phyloP scores from a whole-genome alignment of 2,329 filamentous ascomycete species.

The Neopestalotiopsis sp. region DNA sequence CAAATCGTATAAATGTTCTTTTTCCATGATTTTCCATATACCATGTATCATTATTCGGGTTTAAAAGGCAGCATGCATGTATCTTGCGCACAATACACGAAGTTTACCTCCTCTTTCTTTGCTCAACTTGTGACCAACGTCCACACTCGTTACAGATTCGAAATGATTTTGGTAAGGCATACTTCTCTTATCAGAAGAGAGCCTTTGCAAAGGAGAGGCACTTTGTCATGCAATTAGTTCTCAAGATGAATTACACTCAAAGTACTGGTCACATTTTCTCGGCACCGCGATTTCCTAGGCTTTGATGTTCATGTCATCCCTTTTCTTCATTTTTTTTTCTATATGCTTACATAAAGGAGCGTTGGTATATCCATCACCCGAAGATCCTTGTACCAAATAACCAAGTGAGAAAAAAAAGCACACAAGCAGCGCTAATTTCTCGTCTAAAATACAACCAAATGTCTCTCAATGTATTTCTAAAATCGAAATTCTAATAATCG shows the following conservation, averaged over 20 bases:
- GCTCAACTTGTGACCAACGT: neutral
- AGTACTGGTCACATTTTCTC: neutral
- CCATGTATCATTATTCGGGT: conserved; percentile 3
- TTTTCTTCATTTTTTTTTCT: neutral
- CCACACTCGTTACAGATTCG: neutral
- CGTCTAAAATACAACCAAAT: neutral
- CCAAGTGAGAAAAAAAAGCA: neutral
- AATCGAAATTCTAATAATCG: neutral
- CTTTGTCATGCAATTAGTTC: no score
- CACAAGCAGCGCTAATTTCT: neutral
- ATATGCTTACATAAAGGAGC: neutral
- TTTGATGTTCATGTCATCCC: neutral
- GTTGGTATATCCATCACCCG: neutral
- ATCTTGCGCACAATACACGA: neutral
- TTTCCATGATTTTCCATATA: neutral
- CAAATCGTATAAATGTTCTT: neutral
- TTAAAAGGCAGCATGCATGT: neutral
- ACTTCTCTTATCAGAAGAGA: no score
- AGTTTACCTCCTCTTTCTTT: neutral
- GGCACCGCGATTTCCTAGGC: no score
- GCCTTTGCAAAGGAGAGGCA: no score
- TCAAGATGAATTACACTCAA: no score
- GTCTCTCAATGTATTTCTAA: neutral
- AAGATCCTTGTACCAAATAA: neutral
- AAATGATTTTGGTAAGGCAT: no score